Evolutionary conservation across 805 yeast species (phyloP).

Genomic region (Starmerella sp.): DNA sequence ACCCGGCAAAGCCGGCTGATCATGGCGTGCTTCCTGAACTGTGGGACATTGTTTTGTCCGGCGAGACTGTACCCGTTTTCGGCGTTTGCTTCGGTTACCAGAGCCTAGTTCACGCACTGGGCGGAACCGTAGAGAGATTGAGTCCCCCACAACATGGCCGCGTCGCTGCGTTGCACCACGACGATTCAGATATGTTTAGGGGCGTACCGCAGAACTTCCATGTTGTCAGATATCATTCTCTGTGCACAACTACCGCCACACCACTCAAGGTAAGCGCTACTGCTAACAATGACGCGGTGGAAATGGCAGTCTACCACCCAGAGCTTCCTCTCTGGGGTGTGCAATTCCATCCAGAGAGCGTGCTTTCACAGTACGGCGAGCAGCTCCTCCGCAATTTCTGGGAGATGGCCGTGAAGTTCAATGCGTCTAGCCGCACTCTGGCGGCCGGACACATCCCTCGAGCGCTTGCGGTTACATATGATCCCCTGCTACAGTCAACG

Average conservation of each 20-base stretch:
- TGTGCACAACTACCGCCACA: slow-evolving; percentile 37
- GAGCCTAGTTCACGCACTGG: slow-evolving; percentile 54
- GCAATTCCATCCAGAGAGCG: slow-evolving; percentile 94
- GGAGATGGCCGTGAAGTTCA: slow-evolving; percentile 34
- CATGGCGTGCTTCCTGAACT: slow-evolving; percentile 59
- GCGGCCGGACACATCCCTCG: slow-evolving; percentile 5
- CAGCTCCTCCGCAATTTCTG: slow-evolving; percentile 54
- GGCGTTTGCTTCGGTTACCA: slow-evolving; percentile 96
- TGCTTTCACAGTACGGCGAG: slow-evolving; percentile 64
- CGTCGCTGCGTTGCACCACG: slow-evolving; percentile 41
- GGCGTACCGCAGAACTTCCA: slow-evolving; percentile 38
- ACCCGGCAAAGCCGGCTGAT: slow-evolving; percentile 54
- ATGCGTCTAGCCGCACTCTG: slow-evolving; percentile 15
- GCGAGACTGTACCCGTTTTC: slow-evolving; percentile 49
- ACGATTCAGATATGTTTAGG: slow-evolving; percentile 32
- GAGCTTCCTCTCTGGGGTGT: slow-evolving; percentile 73
- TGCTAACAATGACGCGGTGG: slow-evolving; percentile 33
- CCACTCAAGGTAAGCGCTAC: slow-evolving; percentile 5
- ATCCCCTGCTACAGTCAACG: neutral
- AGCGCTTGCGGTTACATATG: slow-evolving; percentile 1
- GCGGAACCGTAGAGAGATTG: slow-evolving; percentile 44
- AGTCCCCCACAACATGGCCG: slow-evolving; percentile 75
- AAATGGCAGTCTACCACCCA: slow-evolving; percentile 72
- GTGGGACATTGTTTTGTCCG: slow-evolving; percentile 32
- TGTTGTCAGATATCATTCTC: slow-evolving; percentile 83